Percentiles rank a stretch among this genome's conserved stretches.
Evolutionary conservation across 176 grass and related monocot genomes (phyloP).

Genomic region (bread wheat (Triticum aestivum)): IWGSC_CS_RefSeq_v2.1 NC_057798.1:730503139-730503638

Average conservation of each 20-base stretch:
- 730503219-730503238: not conserved
- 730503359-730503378: not conserved
- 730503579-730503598: constrained; percentile 7
- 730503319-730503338: not conserved
- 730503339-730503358: not conserved
- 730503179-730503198: constrained; percentile 17
- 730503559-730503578: constrained; percentile 83
- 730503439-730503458: not conserved
- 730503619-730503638: not conserved
- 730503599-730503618: not conserved
- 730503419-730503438: not conserved
- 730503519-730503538: constrained; percentile 79
- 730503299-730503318: no score
- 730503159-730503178: constrained; percentile 75
- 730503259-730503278: not conserved
- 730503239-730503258: not conserved
- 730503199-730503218: not conserved
- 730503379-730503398: not conserved
- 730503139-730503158: constrained; percentile 72
- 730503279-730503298: not conserved
- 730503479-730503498: constrained; percentile 44
- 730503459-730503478: not conserved
- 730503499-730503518: constrained; percentile 59
- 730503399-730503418: not conserved
- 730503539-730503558: constrained; percentile 94